A percentile compares a stretch with the other conserved stretches of the same genome.
Evolutionary conservation across 805 yeast species (phyloP).

Genomic region (Naumovozyma baii): DNA sequence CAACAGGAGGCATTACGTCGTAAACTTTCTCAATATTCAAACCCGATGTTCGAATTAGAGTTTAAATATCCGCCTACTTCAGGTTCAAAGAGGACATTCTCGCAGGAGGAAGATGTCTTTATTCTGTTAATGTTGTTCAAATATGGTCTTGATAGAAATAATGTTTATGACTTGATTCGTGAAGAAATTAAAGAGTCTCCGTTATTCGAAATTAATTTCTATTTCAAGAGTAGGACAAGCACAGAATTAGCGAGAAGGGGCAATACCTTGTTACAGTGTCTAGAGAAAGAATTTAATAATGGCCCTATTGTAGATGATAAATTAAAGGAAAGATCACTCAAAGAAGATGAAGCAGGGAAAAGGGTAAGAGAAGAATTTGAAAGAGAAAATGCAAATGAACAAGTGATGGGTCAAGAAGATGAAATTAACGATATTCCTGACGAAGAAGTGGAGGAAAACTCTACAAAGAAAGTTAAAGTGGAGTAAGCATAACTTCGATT

Average conservation of each 20-base stretch:
- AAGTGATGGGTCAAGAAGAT: too few relatives aligned
- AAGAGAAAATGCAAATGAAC: too few relatives aligned
- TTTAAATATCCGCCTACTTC: slow-evolving; percentile 55
- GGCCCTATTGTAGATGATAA: slow-evolving; percentile 20
- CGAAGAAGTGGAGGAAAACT: not conserved
- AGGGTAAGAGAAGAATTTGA: slow-evolving; percentile 16
- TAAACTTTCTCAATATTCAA: slow-evolving; percentile 58
- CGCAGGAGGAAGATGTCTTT: slow-evolving; percentile 87
- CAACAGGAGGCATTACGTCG: slow-evolving; percentile 75
- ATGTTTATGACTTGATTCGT: slow-evolving; percentile 68
- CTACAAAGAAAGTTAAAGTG: slow-evolving; percentile 1
- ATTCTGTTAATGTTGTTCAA: slow-evolving; percentile 69
- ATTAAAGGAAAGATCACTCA: slow-evolving; percentile 17
- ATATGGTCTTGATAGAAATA: slow-evolving; percentile 71
- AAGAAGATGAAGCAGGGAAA: slow-evolving; percentile 25
- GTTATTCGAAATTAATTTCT: slow-evolving; percentile 79
- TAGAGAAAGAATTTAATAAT: slow-evolving; percentile 59
- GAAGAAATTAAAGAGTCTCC: slow-evolving; percentile 67
- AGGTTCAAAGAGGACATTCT: slow-evolving; percentile 50
- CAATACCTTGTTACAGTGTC: slow-evolving; percentile 61
- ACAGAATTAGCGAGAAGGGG: slow-evolving; percentile 77
- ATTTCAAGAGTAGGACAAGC: slow-evolving; percentile 69
- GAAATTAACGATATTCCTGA: not conserved
- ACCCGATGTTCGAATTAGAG: slow-evolving; percentile 71
- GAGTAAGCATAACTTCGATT: slow-evolving; percentile 1